Percentiles rank a stretch among this genome's conserved stretches.
Conservation (phyloP, 352 stramenopile species). For the Thalassiosira mediterranea region DNA sequence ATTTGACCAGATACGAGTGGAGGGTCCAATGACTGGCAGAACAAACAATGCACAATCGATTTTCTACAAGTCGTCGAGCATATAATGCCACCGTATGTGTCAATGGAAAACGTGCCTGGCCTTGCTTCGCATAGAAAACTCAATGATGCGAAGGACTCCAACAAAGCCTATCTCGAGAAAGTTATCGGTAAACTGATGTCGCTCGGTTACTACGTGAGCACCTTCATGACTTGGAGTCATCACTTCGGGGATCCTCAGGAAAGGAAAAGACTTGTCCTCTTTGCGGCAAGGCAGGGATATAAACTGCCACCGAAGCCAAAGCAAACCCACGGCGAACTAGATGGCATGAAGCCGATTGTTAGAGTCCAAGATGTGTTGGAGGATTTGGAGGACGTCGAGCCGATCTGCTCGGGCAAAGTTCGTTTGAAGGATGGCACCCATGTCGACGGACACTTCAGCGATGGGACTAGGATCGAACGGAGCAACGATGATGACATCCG, state of each 20-base stretch:
- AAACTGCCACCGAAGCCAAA: slow-evolving; percentile 19
- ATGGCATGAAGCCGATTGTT: slow-evolving; percentile 1
- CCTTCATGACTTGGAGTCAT: slow-evolving; percentile 7
- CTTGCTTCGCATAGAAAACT: slow-evolving; percentile 21
- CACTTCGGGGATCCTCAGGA: slow-evolving; percentile 51
- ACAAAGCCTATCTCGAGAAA: slow-evolving; percentile 25
- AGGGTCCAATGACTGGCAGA: slow-evolving; percentile 45
- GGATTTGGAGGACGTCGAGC: slow-evolving; percentile 36
- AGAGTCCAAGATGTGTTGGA: slow-evolving; percentile 21
- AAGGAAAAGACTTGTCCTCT: slow-evolving; percentile 39
- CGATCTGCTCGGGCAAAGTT: background rate
- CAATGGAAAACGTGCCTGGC: slow-evolving; percentile 59
- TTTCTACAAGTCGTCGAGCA: slow-evolving; percentile 42
- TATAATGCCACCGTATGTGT: slow-evolving; percentile 30
- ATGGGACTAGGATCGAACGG: background rate
- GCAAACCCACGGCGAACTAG: slow-evolving; percentile 25
- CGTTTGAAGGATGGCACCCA: slow-evolving; percentile 26
- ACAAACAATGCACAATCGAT: slow-evolving; percentile 48
- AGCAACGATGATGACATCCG: slow-evolving; percentile 11
- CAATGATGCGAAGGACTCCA: background rate
- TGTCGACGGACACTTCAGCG: too few relatives aligned
- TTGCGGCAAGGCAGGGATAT: slow-evolving; percentile 28
- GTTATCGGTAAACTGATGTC: slow-evolving; percentile 33
- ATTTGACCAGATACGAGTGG: slow-evolving; percentile 28
- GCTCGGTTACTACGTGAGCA: slow-evolving; percentile 41